These are phyloP conservation scores for Firmiana major DNA, from an alignment of 345 rosid species.

Conservation along the genomic window DNA sequence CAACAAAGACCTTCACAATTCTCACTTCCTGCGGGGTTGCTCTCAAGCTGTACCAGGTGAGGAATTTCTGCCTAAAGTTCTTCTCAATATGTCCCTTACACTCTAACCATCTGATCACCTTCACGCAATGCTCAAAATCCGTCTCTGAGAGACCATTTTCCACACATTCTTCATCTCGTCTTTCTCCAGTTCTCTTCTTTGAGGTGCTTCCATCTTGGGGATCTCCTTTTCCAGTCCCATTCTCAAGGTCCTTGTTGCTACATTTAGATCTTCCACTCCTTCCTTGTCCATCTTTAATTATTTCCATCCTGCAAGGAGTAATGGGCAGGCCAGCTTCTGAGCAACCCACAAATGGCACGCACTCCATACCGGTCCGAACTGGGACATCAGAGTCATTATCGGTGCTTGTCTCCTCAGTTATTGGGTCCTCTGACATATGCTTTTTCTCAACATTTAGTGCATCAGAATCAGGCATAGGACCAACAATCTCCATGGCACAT, in stretches of 20 bases:
- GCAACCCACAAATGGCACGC: conserved; percentile 39
- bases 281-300: conserved; percentile 44
- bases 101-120: conserved; percentile 75
- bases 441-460: conserved; percentile 33
- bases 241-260: conserved; percentile 36
- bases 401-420: conserved; percentile 38
- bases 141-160: conserved; percentile 45
- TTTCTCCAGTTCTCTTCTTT: conserved; percentile 47
- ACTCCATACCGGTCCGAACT: conserved; percentile 34
- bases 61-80: conserved; percentile 89
- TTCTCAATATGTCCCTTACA: conserved; percentile 83
- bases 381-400: conserved; percentile 40
- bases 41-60: conserved; percentile 92
- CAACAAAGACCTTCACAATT: conserved; percentile 75
- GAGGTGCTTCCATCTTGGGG: conserved; percentile 55
- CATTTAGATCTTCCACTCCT: conserved; percentile 43
- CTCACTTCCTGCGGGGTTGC: conserved; percentile 73
- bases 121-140: conserved; percentile 79
- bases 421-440: conserved; percentile 28
- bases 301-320: conserved; percentile 78
- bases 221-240: conserved; percentile 36
- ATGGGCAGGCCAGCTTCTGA: conserved; percentile 59
- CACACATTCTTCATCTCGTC: conserved; percentile 38
- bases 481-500: conserved; percentile 17
- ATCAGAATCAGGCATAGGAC: conserved; percentile 31